Base-by-base conservation (phyloP, 352 stramenopile genomes). In the Thalassiosira sp. region DNA sequence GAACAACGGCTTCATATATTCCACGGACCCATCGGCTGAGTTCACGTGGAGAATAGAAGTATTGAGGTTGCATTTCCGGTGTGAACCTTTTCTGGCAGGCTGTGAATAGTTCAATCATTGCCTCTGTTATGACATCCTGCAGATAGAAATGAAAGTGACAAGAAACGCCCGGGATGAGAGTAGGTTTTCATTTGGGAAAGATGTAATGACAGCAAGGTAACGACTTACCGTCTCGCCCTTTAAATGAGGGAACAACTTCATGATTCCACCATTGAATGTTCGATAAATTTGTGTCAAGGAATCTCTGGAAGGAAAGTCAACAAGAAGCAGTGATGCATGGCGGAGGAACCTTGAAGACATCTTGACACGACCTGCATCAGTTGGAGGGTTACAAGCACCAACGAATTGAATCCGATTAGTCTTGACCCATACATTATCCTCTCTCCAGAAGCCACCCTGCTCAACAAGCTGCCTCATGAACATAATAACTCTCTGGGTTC, bases 11-110 rank as follows among this genome's bases (percentile, higher is more conserved):
- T 85, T 99, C 97, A 80, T 99, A 99, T 71, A 99, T 87, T 11
- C 97, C 97, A 37, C 97, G 94, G 77, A 99, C 97, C 98, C 98
- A 99, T 79, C 98, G 91, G 45, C 94, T 99, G 3, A 99, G 86
- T 84, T 99, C 98, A 59, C 97, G 93, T 15, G 98, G 97, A 70
- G 96, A 99, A 86, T 99, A 99, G 52, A 99, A 98, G 84, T 99
- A 99, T 77, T 99, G 98, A 22, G 90, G 89, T 40, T 91, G 89
- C 61, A 92, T 87, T 22, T 89, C 76, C 54, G 86, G 72, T 25
- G 64, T 94, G 78, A 99, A 99, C 46, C 93, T 91, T 51, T 93
- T 94, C 78, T 99, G 95, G 81, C 99, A 99, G 63, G 92, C 88
- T 53, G 95, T 91, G 83, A 99, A 99, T 5, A 99, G 91, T 65